Evolutionary conservation across 2,329 filamentous ascomycete species (phyloP).

Genomic region (Aspergillus texensis): DNA sequence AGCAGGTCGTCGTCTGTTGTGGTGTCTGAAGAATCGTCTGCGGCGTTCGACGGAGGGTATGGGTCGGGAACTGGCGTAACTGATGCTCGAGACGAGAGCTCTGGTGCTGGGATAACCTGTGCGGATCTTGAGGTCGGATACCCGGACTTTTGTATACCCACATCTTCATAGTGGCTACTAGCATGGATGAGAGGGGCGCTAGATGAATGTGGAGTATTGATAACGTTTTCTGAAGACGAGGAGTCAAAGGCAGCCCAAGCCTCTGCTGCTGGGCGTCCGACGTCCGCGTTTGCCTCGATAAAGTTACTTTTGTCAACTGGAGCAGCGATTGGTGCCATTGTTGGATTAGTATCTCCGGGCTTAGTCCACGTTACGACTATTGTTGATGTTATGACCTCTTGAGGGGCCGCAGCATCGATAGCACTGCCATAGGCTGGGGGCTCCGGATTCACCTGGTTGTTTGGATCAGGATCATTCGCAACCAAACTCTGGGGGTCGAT

Average conservation of each 20-base stretch:
- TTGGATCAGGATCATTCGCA: neutral
- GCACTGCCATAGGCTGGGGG: neutral
- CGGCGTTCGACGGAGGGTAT: neutral
- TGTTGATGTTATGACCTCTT: neutral
- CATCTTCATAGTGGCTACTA: no score
- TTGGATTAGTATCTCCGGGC: neutral
- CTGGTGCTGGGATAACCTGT: no score
- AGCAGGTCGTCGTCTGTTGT: neutral
- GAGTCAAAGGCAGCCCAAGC: no score
- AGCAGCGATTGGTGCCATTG: neutral
- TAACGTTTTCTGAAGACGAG: neutral
- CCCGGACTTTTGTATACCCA: no score
- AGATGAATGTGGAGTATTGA: neutral
- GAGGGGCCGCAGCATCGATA: neutral
- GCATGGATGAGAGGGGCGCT: neutral
- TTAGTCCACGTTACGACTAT: neutral
- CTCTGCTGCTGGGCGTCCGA: no score
- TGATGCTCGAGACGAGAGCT: no score
- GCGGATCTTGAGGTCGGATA: no score
- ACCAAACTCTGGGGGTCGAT: neutral
- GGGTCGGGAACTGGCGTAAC: no score
- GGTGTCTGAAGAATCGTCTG: neutral
- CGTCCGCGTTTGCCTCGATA: no score
- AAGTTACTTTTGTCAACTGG: neutral
- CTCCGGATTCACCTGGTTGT: accelerated